phyloP scores from a whole-genome alignment of 2,329 filamentous ascomycete species.

The Rhynchosporium graminicola region DNA sequence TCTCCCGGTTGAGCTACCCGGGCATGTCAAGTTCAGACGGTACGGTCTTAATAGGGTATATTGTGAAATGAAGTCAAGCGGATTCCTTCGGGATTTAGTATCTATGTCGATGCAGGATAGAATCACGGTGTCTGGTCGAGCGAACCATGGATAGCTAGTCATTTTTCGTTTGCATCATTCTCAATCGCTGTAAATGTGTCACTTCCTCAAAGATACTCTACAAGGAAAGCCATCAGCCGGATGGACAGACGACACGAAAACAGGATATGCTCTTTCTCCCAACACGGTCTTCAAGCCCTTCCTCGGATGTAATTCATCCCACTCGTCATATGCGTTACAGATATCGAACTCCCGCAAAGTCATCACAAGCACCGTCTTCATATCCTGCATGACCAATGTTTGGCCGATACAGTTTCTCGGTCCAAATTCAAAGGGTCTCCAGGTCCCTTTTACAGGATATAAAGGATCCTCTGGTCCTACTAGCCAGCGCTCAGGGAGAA shows the following conservation, averaged over 20 bases:
- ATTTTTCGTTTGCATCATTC: not conserved
- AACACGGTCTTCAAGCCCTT: slow-evolving; percentile 23
- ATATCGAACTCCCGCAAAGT: slow-evolving; percentile 42
- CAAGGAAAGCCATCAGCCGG: slow-evolving; percentile 30
- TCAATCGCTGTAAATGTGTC: not conserved
- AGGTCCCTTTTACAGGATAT: slow-evolving; percentile 46
- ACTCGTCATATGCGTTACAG: slow-evolving; percentile 29
- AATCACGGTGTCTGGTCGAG: too few species aligned
- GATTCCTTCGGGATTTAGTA: too few species aligned
- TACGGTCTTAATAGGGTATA: not conserved
- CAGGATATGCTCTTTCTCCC: slow-evolving; percentile 30
- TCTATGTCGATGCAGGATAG: too few species aligned
- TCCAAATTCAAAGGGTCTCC: slow-evolving; percentile 58
- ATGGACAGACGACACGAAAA: slow-evolving; percentile 27
- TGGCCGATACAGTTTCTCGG: slow-evolving; percentile 58
- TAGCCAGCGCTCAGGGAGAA: slow-evolving; percentile 52
- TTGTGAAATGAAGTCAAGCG: not conserved
- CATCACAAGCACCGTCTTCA: slow-evolving; percentile 50
- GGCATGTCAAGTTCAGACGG: slow-evolving; percentile 16
- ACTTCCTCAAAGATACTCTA: slow-evolving; percentile 41
- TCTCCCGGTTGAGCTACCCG: slow-evolving; percentile 40
- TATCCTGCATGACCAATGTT: slow-evolving; percentile 52
- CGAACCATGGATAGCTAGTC: not conserved
- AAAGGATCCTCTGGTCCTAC: slow-evolving; percentile 40
- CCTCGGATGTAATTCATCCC: slow-evolving; percentile 21